Evolutionary conservation across 2,329 filamentous ascomycete genomes (phyloP).

Genomic region (Fusarium anthophilum): DNA sequence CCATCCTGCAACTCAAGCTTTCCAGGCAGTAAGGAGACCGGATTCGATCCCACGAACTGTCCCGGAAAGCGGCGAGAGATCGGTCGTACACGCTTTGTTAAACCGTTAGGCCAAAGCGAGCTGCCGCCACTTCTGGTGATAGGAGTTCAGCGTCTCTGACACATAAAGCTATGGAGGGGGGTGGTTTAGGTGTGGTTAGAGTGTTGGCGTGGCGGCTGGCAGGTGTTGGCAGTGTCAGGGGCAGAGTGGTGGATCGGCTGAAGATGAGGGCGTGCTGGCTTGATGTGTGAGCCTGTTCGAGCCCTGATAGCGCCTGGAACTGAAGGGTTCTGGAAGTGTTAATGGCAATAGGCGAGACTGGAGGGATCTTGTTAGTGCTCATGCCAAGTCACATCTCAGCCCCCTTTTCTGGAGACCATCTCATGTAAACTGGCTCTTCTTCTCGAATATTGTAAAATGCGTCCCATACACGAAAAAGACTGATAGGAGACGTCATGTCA

Average conservation of each 20-base stretch:
- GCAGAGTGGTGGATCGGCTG: background rate
- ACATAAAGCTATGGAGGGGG: background rate
- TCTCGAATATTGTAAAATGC: background rate
- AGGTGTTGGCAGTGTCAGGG: background rate
- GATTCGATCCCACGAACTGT: background rate
- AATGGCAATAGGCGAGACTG: background rate
- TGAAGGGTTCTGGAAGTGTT: background rate
- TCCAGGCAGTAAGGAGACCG: background rate
- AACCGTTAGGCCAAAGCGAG: background rate
- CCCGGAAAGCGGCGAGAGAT: background rate
- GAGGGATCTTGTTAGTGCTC: background rate
- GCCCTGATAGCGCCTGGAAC: background rate
- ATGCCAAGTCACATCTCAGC: background rate
- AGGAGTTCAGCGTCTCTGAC: background rate
- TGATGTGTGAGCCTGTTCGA: background rate
- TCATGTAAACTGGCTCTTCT: background rate
- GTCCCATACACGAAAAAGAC: background rate
- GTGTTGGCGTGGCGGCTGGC: background rate
- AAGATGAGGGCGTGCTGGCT: background rate
- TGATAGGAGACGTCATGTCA: background rate
- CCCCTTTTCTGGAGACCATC: background rate
- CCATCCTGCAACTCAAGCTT: background rate
- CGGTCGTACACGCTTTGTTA: background rate
- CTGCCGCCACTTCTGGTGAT: background rate
- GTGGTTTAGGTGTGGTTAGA: background rate